Evolutionary conservation across 306 rosid species (phyloP).

Genomic region (Gastrolobium bilobum): DNA sequence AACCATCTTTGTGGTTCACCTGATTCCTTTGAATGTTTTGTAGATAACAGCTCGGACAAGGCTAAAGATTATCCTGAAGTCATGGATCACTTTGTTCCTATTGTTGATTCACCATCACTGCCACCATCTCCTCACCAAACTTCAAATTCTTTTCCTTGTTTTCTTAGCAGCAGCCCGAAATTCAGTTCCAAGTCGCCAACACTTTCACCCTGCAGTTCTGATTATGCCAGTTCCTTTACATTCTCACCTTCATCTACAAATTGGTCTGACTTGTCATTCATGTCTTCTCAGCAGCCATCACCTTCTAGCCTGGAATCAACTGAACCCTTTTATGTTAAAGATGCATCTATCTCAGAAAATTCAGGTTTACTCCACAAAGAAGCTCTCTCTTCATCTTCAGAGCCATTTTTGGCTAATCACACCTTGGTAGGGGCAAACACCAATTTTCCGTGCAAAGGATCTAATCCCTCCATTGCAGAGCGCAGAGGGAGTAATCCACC

Average conservation of each 20-base stretch:
- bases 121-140: constrained; percentile 60
- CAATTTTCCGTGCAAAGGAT: constrained; percentile 54
- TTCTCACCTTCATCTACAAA: constrained; percentile 88
- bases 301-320: constrained; percentile 77
- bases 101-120: constrained; percentile 51
- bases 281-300: constrained; percentile 79
- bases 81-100: constrained; percentile 50
- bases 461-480: constrained; percentile 79
- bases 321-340: constrained; percentile 60
- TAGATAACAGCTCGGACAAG: constrained; percentile 56
- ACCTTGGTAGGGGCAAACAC: constrained; percentile 45
- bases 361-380: constrained; percentile 55
- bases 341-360: constrained; percentile 57
- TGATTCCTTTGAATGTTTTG: constrained; percentile 70
- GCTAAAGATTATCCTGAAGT: constrained; percentile 47
- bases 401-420: constrained; percentile 52
- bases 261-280: constrained; percentile 84
- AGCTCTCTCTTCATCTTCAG: constrained; percentile 53
- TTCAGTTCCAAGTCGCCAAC: constrained; percentile 75
- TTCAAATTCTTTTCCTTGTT: constrained; percentile 70
- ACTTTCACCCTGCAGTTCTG: constrained; percentile 85
- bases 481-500: constrained; percentile 93
- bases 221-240: constrained; percentile 77
- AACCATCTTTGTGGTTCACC: constrained; percentile 70
- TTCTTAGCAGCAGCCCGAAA: constrained; percentile 58